Conservation (phyloP, 768 basidiomycete species). For the Leccinum pellstonianum region DNA sequence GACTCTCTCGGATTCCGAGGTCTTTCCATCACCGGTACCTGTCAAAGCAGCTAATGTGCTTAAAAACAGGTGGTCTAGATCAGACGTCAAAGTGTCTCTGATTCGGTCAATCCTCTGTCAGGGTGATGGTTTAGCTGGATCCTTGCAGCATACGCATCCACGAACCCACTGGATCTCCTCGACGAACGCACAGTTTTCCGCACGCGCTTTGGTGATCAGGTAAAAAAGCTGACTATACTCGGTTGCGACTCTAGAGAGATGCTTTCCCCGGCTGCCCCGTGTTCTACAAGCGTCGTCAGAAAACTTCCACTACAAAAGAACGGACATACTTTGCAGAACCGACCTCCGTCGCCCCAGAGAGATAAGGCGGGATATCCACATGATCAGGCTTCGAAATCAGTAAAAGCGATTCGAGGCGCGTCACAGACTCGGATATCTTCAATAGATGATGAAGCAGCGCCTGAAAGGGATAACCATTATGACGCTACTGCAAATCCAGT, state of each 20-base stretch:
- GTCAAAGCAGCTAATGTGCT: conserved; percentile 54
- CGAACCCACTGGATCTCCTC: conserved; percentile 83
- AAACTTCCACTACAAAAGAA: neutral
- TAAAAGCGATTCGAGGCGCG: conserved; percentile 83
- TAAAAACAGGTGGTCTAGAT: conserved; percentile 81
- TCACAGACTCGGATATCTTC: conserved; percentile 89
- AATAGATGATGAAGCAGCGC: conserved; percentile 82
- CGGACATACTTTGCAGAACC: conserved; percentile 37
- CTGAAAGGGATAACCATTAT: conserved; percentile 38
- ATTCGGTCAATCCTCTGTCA: conserved; percentile 79
- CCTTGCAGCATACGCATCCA: conserved; percentile 23
- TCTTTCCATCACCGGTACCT: conserved; percentile 46
- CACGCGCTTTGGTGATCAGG: conserved; percentile 77
- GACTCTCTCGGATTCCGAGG: conserved; percentile 42
- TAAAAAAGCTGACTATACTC: conserved; percentile 95
- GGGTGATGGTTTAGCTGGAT: conserved; percentile 9
- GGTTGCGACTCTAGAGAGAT: conserved; percentile 77
- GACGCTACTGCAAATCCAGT: neutral
- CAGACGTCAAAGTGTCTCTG: conserved; percentile 78
- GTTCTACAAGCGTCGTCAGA: conserved; percentile 38
- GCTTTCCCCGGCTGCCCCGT: conserved; percentile 69
- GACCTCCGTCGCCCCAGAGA: conserved; percentile 27
- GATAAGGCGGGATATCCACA: conserved; percentile 32
- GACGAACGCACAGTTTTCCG: conserved; percentile 76
- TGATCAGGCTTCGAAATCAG: conserved; percentile 53